These are phyloP conservation scores for Kwoniella shandongensis DNA, from an alignment of 768 basidiomycete species.

Conservation along the genomic window DNA sequence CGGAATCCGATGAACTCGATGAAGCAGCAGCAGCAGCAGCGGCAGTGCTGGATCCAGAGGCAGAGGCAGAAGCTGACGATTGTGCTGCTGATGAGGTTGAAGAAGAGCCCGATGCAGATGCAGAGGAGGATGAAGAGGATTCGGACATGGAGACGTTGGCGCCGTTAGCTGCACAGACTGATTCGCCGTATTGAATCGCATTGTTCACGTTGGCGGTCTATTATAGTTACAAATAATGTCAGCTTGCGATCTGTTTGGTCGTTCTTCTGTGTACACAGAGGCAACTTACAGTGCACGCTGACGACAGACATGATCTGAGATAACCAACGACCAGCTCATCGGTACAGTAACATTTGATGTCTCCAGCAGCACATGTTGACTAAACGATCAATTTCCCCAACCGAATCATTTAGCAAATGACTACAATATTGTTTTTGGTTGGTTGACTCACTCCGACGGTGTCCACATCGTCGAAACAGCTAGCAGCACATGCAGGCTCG, in stretches of 20 bases:
- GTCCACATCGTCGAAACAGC: slow-evolving; percentile 19
- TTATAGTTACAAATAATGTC: neutral
- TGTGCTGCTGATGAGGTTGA: slow-evolving; percentile 9
- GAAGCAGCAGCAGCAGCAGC: slow-evolving; percentile 2
- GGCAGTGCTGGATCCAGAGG: slow-evolving; percentile 5
- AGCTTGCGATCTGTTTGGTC: too few relatives aligned
- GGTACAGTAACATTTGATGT: slow-evolving; percentile 25
- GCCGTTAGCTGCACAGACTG: slow-evolving; percentile 16
- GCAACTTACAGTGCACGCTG: slow-evolving; percentile 18
- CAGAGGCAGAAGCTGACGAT: neutral
- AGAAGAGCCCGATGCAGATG: slow-evolving; percentile 2
- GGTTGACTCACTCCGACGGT: slow-evolving; percentile 15
- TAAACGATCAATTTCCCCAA: too few relatives aligned
- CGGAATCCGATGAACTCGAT: slow-evolving; percentile 2
- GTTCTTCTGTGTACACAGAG: neutral
- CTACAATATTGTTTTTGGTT: too few relatives aligned
- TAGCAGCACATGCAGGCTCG: slow-evolving; percentile 9
- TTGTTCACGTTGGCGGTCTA: slow-evolving; percentile 16
- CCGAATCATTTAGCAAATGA: too few relatives aligned
- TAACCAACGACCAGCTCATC: slow-evolving; percentile 14
- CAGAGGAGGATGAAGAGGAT: slow-evolving; percentile 3
- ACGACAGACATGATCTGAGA: slow-evolving; percentile 23
- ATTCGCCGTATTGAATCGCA: slow-evolving; percentile 21
- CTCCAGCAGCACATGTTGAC: slow-evolving; percentile 13
- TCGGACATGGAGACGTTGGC: slow-evolving; percentile 1